Evolutionary conservation across 495 filamentous ascomycete genomes (phyloP).

Genomic region (Hypoxylon lienhwacheense): DNA sequence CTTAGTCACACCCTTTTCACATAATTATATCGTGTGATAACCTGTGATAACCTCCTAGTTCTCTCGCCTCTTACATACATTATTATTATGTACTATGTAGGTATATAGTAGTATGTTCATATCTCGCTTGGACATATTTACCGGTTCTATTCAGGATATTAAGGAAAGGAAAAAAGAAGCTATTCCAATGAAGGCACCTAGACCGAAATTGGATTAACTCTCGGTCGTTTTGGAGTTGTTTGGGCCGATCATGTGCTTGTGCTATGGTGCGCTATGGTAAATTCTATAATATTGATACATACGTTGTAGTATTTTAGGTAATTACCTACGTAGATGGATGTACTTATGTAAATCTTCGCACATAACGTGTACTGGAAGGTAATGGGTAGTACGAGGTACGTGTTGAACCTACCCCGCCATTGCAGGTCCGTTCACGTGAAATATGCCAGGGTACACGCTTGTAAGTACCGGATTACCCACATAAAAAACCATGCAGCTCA

Average conservation of each 20-base stretch:
- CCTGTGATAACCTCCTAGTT: too few relatives aligned
- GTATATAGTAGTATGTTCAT: neutral
- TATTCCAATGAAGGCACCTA: conserved; percentile 15
- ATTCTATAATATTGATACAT: too few relatives aligned
- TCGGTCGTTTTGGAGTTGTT: conserved; percentile 35
- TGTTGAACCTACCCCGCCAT: too few relatives aligned
- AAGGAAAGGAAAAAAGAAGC: conserved; percentile 2
- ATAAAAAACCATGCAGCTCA: too few relatives aligned
- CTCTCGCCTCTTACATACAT: neutral
- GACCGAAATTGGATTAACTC: conserved; percentile 26
- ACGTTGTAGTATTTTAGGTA: conserved; percentile 3
- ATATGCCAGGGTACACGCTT: too few relatives aligned
- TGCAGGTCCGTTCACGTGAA: too few relatives aligned
- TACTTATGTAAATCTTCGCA: too few relatives aligned
- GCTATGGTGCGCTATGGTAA: too few relatives aligned
- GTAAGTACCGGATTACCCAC: too few relatives aligned
- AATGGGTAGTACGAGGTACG: too few relatives aligned
- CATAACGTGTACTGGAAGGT: too few relatives aligned
- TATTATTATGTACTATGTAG: neutral
- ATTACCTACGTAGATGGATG: too few relatives aligned
- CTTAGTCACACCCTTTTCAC: neutral
- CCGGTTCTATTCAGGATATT: conserved; percentile 29
- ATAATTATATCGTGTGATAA: neutral
- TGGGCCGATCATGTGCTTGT: conserved; percentile 18
- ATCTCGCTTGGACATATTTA: conserved; percentile 16